Evolutionary conservation across 1,284 basidiomycete species (phyloP), one percentile per base, ranked within the genome.

Genomic region (Boletellus deceptivus): DNA sequence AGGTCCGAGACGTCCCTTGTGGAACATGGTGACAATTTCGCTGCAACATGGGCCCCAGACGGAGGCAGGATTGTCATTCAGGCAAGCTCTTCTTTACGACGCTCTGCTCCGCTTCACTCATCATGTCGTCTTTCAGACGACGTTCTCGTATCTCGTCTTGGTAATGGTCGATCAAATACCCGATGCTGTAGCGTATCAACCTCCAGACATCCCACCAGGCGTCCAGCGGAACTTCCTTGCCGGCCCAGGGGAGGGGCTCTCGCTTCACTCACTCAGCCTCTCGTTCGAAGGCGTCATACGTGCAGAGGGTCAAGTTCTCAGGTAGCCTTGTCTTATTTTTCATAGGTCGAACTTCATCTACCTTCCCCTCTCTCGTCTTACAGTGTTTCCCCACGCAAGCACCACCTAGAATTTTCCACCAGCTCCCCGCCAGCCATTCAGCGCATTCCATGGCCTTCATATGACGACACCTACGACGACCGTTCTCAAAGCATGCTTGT

Each of bases 251-350:
- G 89, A 92, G 69, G 87, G 79, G 3, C 65, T 83, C 7, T 78
- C 81, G 0, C 71, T 91, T 42, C 84, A 86, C 49, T 76, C 81
- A 14, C 69, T 89, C 37, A 76, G 73, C 49, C 71, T 92, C 41
- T 77, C 80, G 29, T 83, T 92, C 46, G 92, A 95, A 64, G 92
- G 92, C 1, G 91, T 93, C 20, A 78, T 92, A 53, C 79, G 84
- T 6, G 78, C 89, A 16, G 90, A 93, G 53, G 91, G 91, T 22
- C 76, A 76, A 16, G 74, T 95, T 17, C 65, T 87, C 47, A 84
- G 87, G 81, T 86, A 61, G 29, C 20, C 33, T 44, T 47, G 14
- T 38, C 33, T 51, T 42, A 43, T 36, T 27, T 43, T 37, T 22
- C 40, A 14, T 45, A 25, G 36, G 49, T 42, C 44, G 27, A 46